These are phyloP conservation scores for Pseudopithomyces chartarum DNA, from an alignment of 2,329 filamentous ascomycete genomes.

Conservation along the genomic window DNA sequence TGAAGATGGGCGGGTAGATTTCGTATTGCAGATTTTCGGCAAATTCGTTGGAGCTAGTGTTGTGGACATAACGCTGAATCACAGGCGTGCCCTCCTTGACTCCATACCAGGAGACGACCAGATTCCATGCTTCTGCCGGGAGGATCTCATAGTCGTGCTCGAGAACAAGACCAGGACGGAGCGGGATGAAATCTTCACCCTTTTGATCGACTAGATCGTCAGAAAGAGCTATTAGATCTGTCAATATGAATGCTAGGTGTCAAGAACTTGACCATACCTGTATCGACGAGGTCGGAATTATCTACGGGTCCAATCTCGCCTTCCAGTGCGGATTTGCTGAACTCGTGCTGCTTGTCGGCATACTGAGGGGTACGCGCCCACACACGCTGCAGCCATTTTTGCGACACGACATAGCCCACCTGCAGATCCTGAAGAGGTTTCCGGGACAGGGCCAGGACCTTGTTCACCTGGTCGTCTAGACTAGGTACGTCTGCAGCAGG, in stretches of 20 bases:
- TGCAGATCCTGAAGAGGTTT: constrained; percentile 70
- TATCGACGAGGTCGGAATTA: constrained; percentile 72
- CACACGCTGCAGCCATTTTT: constrained; percentile 70
- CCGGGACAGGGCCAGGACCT: constrained; percentile 67
- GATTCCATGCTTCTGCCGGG: constrained; percentile 78
- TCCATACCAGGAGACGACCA: constrained; percentile 83
- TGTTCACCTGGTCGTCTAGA: constrained; percentile 72
- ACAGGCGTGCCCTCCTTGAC: constrained; percentile 70
- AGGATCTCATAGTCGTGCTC: constrained; percentile 78
- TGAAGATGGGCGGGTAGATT: constrained; percentile 82
- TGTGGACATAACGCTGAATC: constrained; percentile 77
- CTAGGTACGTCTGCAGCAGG: constrained; percentile 30
- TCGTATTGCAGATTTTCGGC: constrained; percentile 77
- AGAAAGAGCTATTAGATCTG: constrained; percentile 14
- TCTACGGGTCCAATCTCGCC: constrained; percentile 79
- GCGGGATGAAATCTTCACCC: constrained; percentile 66
- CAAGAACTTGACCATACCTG: constrained; percentile 12
- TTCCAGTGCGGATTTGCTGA: constrained; percentile 63
- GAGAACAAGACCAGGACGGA: constrained; percentile 69
- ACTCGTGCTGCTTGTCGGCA: constrained; percentile 52
- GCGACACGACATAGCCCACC: constrained; percentile 77
- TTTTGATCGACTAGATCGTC: constrained; percentile 44
- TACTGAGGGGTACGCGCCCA: constrained; percentile 42
- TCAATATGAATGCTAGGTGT: neutral
- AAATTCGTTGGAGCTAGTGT: constrained; percentile 66